Base-by-base conservation (phyloP, 2,329 filamentous ascomycete genomes). In the Neofusicoccum laricinum region DNA sequence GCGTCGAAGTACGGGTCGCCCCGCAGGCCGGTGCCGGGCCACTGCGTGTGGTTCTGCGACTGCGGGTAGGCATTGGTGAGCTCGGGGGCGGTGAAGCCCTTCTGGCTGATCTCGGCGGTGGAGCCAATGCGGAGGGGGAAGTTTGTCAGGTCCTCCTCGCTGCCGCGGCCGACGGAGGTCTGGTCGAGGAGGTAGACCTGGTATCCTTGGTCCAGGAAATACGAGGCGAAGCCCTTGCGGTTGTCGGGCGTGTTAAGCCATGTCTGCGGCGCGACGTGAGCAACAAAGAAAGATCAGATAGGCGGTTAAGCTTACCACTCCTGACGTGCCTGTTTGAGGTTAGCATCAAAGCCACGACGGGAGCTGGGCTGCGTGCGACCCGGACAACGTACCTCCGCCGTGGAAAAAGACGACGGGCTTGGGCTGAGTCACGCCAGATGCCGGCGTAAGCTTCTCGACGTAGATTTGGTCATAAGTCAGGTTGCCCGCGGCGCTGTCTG, bases 181-280 rank as follows among this genome's bases (percentile, higher is more conserved):
- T 76, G 74, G 64, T 81, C 79, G 15, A 77, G 67, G 19, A 84
- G 71, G 67, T 82, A 84, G 51, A 82, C 73, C 30, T 73, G 73
- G 66, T 82, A 83, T 15, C 82, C 82, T 34, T 77, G 69, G 7
- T 73, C 69, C 15, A 83, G 70, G 65, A 82, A 83, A 65, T 77
- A 80, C 0, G 79, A 78, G 1, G 80, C 79, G 81, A 81, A 84
- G 46, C 81, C 82, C 64, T 71, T 66, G 5, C 77, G 72, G 38
- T 76, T 78, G 67, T 84, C 81, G 2, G 82, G 82, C 38, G 79
- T 84, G 65, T 81, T 82, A 34, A 80, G 73, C 71, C 79, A 83
- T 67, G 81, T 80, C 76, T 79, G 64, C 41, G 38, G 48, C 40
- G n/a, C 19, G 40, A 45, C 12, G 48, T 65, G 41, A 43, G 38